Conservation (phyloP, 495 filamentous ascomycete genomes). For the Podospora comata region DNA sequence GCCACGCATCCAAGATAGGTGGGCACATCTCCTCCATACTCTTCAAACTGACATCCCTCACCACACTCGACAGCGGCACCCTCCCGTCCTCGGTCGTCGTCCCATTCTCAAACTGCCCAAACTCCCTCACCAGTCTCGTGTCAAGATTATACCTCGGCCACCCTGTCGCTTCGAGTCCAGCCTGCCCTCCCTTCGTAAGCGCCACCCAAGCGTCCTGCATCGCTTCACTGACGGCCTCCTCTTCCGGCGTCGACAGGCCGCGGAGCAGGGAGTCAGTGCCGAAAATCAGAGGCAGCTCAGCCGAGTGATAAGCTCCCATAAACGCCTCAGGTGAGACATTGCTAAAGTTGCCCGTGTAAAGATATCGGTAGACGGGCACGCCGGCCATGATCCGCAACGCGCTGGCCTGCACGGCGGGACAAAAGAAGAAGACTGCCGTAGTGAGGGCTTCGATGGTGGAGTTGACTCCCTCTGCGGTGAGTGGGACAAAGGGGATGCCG, state of each 20-base stretch:
- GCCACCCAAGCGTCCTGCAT: slow-evolving; percentile 46
- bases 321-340: slow-evolving; percentile 40
- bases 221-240: slow-evolving; percentile 32
- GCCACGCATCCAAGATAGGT: background rate
- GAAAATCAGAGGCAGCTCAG: slow-evolving; percentile 50
- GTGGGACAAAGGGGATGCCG: slow-evolving; percentile 21
- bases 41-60: slow-evolving; percentile 1
- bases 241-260: slow-evolving; percentile 31
- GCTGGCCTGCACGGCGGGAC: slow-evolving; percentile 24
- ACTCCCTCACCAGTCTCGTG: background rate
- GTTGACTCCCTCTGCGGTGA: slow-evolving; percentile 17
- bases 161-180: background rate
- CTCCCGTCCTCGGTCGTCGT: background rate
- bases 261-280: slow-evolving; percentile 41
- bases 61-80: background rate
- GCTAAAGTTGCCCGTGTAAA: slow-evolving; percentile 48
- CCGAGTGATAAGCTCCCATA: slow-evolving; percentile 52
- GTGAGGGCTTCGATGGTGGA: slow-evolving; percentile 7
- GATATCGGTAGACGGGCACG: slow-evolving; percentile 42
- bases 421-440: slow-evolving; percentile 28
- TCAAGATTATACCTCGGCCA: background rate
- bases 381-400: slow-evolving; percentile 27
- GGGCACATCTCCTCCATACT: background rate
- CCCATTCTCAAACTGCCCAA: background rate
- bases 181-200: slow-evolving; percentile 29